Evolutionary conservation across 352 stramenopile species (phyloP), one percentile per base, ranked within the genome.

Genomic region (Phytophthora ohioensis): DNA sequence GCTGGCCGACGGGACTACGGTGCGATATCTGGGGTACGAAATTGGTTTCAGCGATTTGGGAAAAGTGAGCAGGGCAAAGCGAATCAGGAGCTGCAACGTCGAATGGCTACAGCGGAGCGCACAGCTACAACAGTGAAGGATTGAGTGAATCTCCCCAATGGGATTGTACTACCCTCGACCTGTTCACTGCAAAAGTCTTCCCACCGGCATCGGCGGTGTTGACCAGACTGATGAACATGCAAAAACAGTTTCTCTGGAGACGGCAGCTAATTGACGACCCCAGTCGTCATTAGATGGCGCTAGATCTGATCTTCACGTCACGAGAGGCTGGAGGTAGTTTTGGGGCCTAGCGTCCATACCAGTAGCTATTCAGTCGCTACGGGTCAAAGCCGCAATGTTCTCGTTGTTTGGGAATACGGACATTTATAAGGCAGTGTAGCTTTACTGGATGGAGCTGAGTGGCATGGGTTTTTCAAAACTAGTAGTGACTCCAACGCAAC

Each of bases 21-120:
- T 41, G 3, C 27, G 58, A n/a, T 67, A 67, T 15, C 39, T 67
- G 2, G 58, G 58, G 2, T 45, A 67, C 30, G 31, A 58, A 30
- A 31, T 67, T 15, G 47, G 58, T 2, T 31, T 46, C 1, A 31
- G 12, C 1, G 31, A 64, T 36, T 15, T 63, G 0, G 1, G 3
- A 1, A 36, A 49, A 10, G 12, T 54, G 1, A 63, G 53, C 13
- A 58, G 13, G 58, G 58, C 21, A 3, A 3, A 53, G 3, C n/a
- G 58, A 10, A 43, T 45, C 8, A 10, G 47, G 4, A 21, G 1
- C 4, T 66, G 17, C 17, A 66, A 36, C 17, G 48, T 15, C n/a
- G 58, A 31, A 17, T 66, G 27, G 13, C 13, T 21, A 57, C 39
- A 9, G 48, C 46, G 32, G 38, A 41, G 13, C 17, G 9, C 9